Evolutionary conservation across 2,329 filamentous ascomycete species (phyloP).

Genomic region (Spiromastix sp.): DNA sequence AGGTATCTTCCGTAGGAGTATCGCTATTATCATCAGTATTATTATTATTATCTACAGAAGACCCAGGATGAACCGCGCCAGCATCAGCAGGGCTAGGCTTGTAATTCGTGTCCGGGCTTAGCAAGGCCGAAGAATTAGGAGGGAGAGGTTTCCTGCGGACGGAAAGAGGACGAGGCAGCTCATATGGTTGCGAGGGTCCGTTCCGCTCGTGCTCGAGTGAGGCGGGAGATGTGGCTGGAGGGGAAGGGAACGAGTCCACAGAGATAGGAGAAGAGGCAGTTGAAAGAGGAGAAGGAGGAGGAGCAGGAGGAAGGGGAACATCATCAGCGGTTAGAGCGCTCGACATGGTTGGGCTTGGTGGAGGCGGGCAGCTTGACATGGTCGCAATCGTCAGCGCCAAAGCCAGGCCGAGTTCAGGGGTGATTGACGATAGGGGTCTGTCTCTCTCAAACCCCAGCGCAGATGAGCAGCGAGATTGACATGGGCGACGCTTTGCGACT

Average conservation of each 20-base stretch:
- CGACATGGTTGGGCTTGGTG: conserved; percentile 11
- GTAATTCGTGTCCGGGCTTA: conserved; percentile 1
- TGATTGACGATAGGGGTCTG: conserved; percentile 1
- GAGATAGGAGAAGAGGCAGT: conserved; percentile 2
- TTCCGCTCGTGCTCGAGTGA: too few relatives aligned
- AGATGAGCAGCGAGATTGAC: background rate
- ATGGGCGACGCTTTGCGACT: too few relatives aligned
- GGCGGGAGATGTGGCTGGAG: too few relatives aligned
- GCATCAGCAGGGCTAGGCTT: conserved; percentile 1
- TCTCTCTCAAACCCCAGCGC: background rate
- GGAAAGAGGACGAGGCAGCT: conserved; percentile 25
- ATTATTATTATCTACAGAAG: conserved; percentile 12
- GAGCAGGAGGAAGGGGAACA: conserved; percentile 5
- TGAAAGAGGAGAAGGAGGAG: conserved; percentile 7
- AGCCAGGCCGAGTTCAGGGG: too few relatives aligned
- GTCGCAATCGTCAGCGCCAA: conserved; percentile 1
- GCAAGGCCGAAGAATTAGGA: conserved; percentile 37
- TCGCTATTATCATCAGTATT: conserved; percentile 10
- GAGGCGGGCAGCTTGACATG: conserved; percentile 9
- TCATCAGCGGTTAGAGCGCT: conserved; percentile 2
- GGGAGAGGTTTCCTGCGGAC: conserved; percentile 47
- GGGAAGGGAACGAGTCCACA: too few relatives aligned
- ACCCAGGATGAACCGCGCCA: background rate
- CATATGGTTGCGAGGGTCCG: too few relatives aligned
- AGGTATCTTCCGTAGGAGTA: conserved; percentile 17